Percentiles rank a stretch among this genome's conserved stretches.
Conservation (phyloP, 257 asterid genomes). For the Plantago major region DNA sequence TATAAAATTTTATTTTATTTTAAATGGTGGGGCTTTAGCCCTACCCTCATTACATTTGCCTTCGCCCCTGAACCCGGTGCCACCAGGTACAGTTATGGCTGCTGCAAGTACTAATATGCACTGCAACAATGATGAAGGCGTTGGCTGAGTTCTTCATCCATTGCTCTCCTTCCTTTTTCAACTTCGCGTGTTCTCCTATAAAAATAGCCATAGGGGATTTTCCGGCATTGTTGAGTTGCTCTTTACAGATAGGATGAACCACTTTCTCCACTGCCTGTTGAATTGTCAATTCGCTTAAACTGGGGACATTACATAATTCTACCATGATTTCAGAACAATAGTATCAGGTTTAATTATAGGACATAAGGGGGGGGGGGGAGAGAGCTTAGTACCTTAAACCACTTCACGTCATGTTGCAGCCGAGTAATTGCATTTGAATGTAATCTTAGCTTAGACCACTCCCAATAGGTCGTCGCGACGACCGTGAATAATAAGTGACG, state of each 20-base stretch:
- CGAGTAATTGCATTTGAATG: neutral
- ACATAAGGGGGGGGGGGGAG: too few relatives aligned
- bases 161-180: constrained; percentile 12
- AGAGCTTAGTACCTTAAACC: constrained; percentile 11
- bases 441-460: neutral
- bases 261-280: constrained; percentile 15
- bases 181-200: constrained; percentile 1
- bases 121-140: constrained; percentile 16
- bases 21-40: too few relatives aligned
- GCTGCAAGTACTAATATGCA: constrained; percentile 21
- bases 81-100: constrained; percentile 25
- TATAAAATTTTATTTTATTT: too few relatives aligned
- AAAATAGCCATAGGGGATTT: constrained; percentile 15
- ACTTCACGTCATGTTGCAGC: constrained; percentile 15
- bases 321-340: too few relatives aligned
- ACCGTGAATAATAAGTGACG: too few relatives aligned
- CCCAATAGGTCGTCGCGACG: too few relatives aligned
- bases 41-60: too few relatives aligned
- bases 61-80: too few relatives aligned
- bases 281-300: too few relatives aligned
- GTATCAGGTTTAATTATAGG: too few relatives aligned
- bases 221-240: neutral
- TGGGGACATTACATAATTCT: too few relatives aligned
- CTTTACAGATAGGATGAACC: neutral
- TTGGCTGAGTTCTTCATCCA: constrained; percentile 21